Percentiles rank a stretch among this genome's conserved stretches.
These are phyloP conservation scores for Daldinia childiae DNA, from an alignment of 495 filamentous ascomycete genomes.

Conservation along the genomic window DNA sequence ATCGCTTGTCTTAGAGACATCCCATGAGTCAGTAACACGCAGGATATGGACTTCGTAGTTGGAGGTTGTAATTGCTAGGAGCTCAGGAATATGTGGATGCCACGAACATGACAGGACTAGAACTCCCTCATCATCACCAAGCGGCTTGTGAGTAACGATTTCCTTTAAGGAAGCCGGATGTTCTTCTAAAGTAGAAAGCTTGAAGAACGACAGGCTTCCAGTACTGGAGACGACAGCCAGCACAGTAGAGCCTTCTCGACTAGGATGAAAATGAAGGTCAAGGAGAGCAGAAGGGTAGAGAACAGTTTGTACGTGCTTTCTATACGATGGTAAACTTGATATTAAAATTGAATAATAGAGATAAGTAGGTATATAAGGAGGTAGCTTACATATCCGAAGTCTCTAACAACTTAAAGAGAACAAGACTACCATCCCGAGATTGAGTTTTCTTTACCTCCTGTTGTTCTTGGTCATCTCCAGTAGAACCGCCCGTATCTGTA, in stretches of 20 bases:
- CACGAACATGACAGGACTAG: slow-evolving; percentile 78
- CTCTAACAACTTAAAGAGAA: slow-evolving; percentile 67
- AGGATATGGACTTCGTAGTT: slow-evolving; percentile 68
- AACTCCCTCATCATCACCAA: slow-evolving; percentile 58
- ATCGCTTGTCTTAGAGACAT: slow-evolving; percentile 32
- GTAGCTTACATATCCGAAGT: slow-evolving; percentile 61
- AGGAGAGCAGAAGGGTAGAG: slow-evolving; percentile 76
- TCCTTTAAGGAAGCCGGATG: slow-evolving; percentile 43
- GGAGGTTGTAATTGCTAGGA: slow-evolving; percentile 74
- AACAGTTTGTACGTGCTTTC: slow-evolving; percentile 58
- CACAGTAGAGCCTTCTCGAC: slow-evolving; percentile 52
- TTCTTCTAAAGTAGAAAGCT: slow-evolving; percentile 44
- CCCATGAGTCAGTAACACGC: slow-evolving; percentile 44
- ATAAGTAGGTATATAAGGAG: neutral
- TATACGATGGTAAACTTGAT: slow-evolving; percentile 38
- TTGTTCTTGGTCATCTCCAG: slow-evolving; percentile 33
- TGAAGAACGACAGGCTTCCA: slow-evolving; percentile 73
- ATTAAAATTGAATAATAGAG: neutral
- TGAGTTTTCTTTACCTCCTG: slow-evolving; percentile 53
- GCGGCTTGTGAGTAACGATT: slow-evolving; percentile 44
- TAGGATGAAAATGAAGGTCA: slow-evolving; percentile 83
- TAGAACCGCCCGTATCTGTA: slow-evolving; percentile 40
- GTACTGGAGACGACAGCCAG: slow-evolving; percentile 79
- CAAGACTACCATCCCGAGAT: slow-evolving; percentile 75
- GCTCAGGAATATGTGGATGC: slow-evolving; percentile 62